These are phyloP conservation scores for Daldinia eschscholtzii DNA, from an alignment of 2,329 filamentous ascomycete genomes.

Conservation along the genomic window DNA sequence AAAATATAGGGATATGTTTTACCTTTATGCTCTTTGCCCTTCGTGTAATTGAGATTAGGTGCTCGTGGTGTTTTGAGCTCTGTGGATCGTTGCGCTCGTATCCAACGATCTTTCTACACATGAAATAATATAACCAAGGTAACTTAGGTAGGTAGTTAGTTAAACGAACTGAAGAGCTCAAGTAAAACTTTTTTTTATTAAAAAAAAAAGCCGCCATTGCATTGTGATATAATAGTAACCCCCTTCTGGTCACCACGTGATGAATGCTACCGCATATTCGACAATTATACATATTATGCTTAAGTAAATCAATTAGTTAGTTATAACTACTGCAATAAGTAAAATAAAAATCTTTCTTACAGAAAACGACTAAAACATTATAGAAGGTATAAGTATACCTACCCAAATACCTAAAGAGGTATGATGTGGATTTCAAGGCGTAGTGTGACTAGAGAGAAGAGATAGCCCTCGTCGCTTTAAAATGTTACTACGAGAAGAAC, in stretches of 20 bases:
- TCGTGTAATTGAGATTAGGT: slow-evolving; percentile 46
- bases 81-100: slow-evolving; percentile 39
- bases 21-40: slow-evolving; percentile 36
- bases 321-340: background rate
- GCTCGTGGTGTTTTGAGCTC: slow-evolving; percentile 40
- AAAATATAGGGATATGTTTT: slow-evolving; percentile 34
- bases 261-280: background rate
- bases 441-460: no score
- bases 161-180: background rate
- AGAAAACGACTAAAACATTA: no score
- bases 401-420: background rate
- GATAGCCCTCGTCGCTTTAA: background rate
- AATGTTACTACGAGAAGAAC: background rate
- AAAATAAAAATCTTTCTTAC: no score
- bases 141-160: no score
- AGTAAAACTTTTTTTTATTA: background rate
- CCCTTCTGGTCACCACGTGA: background rate
- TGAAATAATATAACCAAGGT: no score
- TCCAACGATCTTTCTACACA: slow-evolving; percentile 26
- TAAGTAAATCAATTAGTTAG: background rate
- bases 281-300: background rate
- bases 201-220: background rate
- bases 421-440: background rate
- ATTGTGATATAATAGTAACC: background rate
- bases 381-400: background rate